These are phyloP conservation scores for Aspergillus avenaceus DNA, from an alignment of 495 filamentous ascomycete genomes.

Conservation along the genomic window DNA sequence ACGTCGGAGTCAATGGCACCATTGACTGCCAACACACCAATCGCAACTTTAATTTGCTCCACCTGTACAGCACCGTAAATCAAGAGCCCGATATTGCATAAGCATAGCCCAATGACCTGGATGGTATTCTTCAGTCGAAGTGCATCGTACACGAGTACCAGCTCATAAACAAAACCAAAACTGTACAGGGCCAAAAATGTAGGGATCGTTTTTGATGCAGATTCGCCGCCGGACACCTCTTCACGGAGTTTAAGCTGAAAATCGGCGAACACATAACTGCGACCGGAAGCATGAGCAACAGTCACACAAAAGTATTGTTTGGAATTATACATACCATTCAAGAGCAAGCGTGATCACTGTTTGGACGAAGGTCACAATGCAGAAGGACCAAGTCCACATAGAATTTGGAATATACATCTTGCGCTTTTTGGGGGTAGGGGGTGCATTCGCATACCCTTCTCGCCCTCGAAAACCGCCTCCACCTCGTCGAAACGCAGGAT, in stretches of 20 bases:
- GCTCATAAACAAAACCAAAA: constrained; percentile 90
- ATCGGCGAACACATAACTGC: constrained; percentile 45
- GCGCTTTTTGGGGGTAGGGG: constrained; percentile 15
- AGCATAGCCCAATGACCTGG: constrained; percentile 91
- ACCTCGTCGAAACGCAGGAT: constrained; percentile 46
- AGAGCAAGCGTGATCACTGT: constrained; percentile 73
- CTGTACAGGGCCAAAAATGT: constrained; percentile 96
- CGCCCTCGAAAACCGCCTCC: constrained; percentile 50
- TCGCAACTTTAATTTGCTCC: constrained; percentile 75
- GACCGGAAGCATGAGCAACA: constrained; percentile 9
- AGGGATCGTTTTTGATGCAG: constrained; percentile 63
- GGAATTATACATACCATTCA: constrained; percentile 65
- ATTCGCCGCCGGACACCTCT: constrained; percentile 23
- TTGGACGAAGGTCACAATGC: constrained; percentile 69
- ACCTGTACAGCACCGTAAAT: constrained; percentile 91
- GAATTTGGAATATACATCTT: constrained; percentile 72
- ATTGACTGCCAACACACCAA: constrained; percentile 39
- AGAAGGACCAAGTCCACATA: constrained; percentile 84
- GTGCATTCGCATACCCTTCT: constrained; percentile 48
- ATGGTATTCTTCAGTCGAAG: constrained; percentile 95
- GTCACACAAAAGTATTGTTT: not conserved
- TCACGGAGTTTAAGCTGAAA: constrained; percentile 72
- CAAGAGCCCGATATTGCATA: constrained; percentile 85
- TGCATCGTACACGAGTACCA: constrained; percentile 88
- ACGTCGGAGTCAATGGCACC: constrained; percentile 42